Base-by-base conservation (phyloP, 176 grass and related monocot genomes). In the Areca catechu region DNA sequence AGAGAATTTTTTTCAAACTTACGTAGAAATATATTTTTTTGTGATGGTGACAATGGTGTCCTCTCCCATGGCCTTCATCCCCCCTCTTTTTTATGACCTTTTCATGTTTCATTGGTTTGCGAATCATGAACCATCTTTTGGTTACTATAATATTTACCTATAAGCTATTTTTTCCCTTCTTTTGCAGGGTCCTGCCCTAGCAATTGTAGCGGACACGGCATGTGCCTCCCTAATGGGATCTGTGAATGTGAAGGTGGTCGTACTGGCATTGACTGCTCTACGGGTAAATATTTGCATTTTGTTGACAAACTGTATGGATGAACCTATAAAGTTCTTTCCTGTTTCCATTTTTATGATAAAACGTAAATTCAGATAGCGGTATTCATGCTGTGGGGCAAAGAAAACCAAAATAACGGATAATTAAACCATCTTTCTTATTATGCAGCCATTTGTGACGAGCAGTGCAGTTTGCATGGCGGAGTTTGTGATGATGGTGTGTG, bases 401-500 rank as follows among this genome's bases (percentile, higher is more conserved):
- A 28, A 58, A 21, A 60, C 17, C 19, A 59, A 14, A 50, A 14
- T 3, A 50, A 28, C 1, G 21, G 58, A 29, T 25, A 4, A 64
- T 68, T 14, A 10, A 43, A 43, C 34, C 34, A 43, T 43, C 34
- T 14, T 74, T 54, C 28, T 61, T 70, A 56, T 63, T 76, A 67
- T 86, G 68, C 86, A 91, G 94, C 81, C 53, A 78, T 92, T 63
- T 98, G 94, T 57, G 88, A 98, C 66, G 94, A 98, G 74, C 94
- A 98, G 61, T 98, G 94, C 72, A 98, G 94, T 86, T 80, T 89
- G 84, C 94, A 98, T 54, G 94, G 94, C 59, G 94, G 94, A 50
- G 94, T 98, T 54, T 98, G 94, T 49, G 94, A 98, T 59, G 85
- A 98, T 64, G 94, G 94, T 64, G 83, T 89, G 60, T 98, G 94